Evolutionary conservation across 2,329 filamentous ascomycete genomes (phyloP).

Genomic region (Claviceps digitariae): DNA sequence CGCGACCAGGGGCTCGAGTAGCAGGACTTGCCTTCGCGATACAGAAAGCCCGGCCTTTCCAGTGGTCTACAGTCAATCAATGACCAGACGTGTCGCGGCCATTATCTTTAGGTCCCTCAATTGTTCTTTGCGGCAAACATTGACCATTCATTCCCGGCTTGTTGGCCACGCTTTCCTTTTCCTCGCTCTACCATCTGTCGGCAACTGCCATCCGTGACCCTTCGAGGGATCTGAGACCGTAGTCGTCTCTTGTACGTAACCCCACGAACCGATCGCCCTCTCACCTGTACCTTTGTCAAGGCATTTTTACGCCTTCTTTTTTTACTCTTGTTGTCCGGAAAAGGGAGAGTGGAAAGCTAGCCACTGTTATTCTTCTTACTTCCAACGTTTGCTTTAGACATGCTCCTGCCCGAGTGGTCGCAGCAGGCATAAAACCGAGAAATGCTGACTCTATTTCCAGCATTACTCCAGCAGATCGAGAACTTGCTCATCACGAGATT

Average conservation of each 20-base stretch:
- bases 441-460: not conserved
- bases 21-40: not conserved
- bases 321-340: not conserved
- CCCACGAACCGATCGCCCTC: not conserved
- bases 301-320: not conserved
- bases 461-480: too few relatives aligned
- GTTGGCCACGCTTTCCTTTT: not conserved
- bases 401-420: not conserved
- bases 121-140: not conserved
- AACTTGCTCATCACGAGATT: not conserved
- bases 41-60: not conserved
- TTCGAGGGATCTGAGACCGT: constrained; percentile 1
- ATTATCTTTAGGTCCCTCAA: not conserved
- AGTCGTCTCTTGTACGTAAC: constrained; percentile 4
- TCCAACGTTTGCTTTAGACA: not conserved
- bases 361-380: not conserved
- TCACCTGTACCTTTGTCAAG: not conserved
- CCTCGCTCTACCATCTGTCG: not conserved
- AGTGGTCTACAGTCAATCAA: not conserved
- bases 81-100: not conserved
- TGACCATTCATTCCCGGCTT: not conserved
- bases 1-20: not conserved
- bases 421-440: not conserved
- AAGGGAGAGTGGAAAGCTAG: not conserved
- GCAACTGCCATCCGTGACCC: not conserved